Evolutionary conservation across 2,329 filamentous ascomycete genomes (phyloP).

Genomic region (Pestalotiopsis sp.): DNA sequence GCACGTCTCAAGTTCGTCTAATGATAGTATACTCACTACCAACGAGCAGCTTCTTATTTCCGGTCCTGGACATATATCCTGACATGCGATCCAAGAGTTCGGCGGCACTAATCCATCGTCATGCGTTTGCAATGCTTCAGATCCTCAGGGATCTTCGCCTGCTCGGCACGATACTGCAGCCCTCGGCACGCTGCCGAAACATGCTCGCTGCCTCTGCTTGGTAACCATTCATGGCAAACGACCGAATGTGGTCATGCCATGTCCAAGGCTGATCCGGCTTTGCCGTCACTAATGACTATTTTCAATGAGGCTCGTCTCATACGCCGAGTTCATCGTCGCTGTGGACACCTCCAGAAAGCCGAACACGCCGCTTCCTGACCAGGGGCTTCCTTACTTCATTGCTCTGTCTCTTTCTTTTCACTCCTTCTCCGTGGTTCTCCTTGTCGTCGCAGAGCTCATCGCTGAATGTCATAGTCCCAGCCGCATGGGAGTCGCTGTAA

Average conservation of each 20-base stretch:
- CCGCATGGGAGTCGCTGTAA: not conserved
- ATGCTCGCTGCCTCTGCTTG: not conserved
- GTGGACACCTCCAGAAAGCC: slow-evolving; percentile 17
- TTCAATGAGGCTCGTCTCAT: slow-evolving; percentile 10
- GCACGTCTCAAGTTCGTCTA: not conserved
- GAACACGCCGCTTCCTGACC: slow-evolving; percentile 16
- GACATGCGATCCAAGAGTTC: not conserved
- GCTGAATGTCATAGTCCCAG: not conserved
- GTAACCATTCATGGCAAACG: not conserved
- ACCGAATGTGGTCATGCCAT: not conserved
- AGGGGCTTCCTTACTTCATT: not conserved
- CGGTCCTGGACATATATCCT: not conserved
- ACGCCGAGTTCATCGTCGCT: slow-evolving; percentile 30
- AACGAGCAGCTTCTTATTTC: not conserved
- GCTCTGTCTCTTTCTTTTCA: slow-evolving; percentile 10
- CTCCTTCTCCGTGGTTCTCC: slow-evolving; percentile 18
- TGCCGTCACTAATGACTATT: not conserved
- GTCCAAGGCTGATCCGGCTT: not conserved
- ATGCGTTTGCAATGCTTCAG: not conserved
- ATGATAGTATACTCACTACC: not conserved
- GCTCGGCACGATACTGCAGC: not conserved
- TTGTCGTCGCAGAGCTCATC: slow-evolving; percentile 24
- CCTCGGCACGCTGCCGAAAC: not conserved
- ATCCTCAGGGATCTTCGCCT: not conserved
- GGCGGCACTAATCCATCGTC: not conserved